Conservation (phyloP, 805 yeast genomes). For the Ogataea neopini region DNA sequence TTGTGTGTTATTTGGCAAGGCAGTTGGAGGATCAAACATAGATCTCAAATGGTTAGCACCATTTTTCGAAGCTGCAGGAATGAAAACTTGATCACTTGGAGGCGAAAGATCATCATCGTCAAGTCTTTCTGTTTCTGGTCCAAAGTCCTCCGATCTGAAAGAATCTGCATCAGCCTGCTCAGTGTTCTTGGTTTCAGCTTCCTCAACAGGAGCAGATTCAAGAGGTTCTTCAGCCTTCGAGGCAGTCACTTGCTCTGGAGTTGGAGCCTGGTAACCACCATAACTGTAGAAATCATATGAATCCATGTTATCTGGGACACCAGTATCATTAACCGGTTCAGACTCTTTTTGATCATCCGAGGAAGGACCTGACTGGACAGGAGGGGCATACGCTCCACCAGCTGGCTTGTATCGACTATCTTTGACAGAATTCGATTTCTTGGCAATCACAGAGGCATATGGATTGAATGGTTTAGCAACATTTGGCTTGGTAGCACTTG, state of each 20-base stretch:
- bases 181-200: background rate
- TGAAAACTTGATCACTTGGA: conserved; percentile 19
- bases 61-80: conserved; percentile 21
- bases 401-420: conserved; percentile 19
- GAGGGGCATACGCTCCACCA: conserved; percentile 1
- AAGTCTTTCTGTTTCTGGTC: conserved; percentile 1
- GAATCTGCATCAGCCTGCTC: conserved; percentile 2
- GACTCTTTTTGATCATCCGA: conserved; percentile 3
- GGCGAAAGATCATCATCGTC: conserved; percentile 24
- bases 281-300: conserved; percentile 33
- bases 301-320: conserved; percentile 16
- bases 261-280: conserved; percentile 34
- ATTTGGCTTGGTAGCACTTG: conserved; percentile 6
- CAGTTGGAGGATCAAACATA: conserved; percentile 34
- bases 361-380: conserved; percentile 1
- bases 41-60: conserved; percentile 24
- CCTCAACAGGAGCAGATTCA: background rate
- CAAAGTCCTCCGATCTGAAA: conserved; percentile 9
- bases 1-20: conserved; percentile 9
- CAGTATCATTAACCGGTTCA: conserved; percentile 7
- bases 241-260: background rate
- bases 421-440: conserved; percentile 8
- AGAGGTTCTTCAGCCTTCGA: background rate
- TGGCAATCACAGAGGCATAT: conserved; percentile 20
- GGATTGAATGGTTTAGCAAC: conserved; percentile 23